These are phyloP conservation scores for Xylariales sp. DNA, from an alignment of 2,329 filamentous ascomycete genomes.

Conservation along the genomic window DNA sequence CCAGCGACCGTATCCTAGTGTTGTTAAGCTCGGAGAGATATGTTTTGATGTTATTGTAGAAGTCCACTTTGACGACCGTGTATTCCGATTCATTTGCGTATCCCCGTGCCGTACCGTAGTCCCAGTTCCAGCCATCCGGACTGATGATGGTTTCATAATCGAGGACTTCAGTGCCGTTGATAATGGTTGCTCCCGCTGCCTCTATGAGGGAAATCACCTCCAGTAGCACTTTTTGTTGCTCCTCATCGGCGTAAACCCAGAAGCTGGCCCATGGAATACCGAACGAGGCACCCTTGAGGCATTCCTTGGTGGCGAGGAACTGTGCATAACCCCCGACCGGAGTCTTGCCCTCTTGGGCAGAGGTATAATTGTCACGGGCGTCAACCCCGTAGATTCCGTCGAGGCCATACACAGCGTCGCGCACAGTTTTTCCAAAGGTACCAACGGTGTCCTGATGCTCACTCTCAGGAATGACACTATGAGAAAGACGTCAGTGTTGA, in stretches of 20 bases:
- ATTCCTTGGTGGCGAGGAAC: conserved; percentile 47
- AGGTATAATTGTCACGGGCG: conserved; percentile 60
- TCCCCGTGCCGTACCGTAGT: conserved; percentile 58
- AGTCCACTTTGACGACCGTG: conserved; percentile 67
- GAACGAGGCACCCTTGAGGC: conserved; percentile 59
- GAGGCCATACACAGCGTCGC: conserved; percentile 62
- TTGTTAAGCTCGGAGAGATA: conserved; percentile 62
- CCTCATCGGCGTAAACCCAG: conserved; percentile 56
- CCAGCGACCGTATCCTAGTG: conserved; percentile 52
- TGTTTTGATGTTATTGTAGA: conserved; percentile 56
- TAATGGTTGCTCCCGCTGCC: conserved; percentile 58
- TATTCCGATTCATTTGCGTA: conserved; percentile 70
- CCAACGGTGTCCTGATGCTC: conserved; percentile 67
- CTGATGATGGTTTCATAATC: conserved; percentile 58
- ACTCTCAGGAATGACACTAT: conserved; percentile 57
- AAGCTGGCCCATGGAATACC: conserved; percentile 69
- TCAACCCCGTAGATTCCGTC: conserved; percentile 66
- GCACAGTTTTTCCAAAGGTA: conserved; percentile 60
- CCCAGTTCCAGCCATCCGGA: conserved; percentile 70
- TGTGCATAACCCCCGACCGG: conserved; percentile 52
- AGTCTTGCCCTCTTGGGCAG: conserved; percentile 48
- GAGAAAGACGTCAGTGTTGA: too few species aligned
- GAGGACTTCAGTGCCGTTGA: conserved; percentile 67
- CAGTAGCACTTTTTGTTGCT: conserved; percentile 39
- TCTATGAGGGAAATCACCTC: conserved; percentile 48